Evolutionary conservation across 345 rosid species (phyloP).

Genomic region (Toxicodendron radicans): DNA sequence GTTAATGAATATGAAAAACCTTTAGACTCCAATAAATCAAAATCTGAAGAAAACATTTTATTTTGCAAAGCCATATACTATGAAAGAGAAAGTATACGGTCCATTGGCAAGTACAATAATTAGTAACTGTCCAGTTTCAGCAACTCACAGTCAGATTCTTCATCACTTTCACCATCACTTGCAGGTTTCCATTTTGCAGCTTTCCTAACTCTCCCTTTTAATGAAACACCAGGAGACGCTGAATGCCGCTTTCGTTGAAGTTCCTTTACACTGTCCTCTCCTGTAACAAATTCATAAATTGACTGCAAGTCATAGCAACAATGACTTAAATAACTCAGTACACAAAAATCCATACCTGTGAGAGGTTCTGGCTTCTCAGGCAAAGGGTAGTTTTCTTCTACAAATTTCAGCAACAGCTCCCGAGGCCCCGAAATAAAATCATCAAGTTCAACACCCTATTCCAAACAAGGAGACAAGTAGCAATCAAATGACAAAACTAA

Average conservation of each 20-base stretch:
- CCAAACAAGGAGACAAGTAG: conserved; percentile 17
- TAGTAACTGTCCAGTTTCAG: conserved; percentile 13
- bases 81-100: not conserved
- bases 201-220: conserved; percentile 94
- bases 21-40: not conserved
- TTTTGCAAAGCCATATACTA: not conserved
- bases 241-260: conserved; percentile 93
- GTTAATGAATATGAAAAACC: not conserved
- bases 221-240: conserved; percentile 82
- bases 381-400: conserved; percentile 94
- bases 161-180: conserved; percentile 84
- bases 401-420: conserved; percentile 92
- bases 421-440: conserved; percentile 99
- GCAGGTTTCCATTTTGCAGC: conserved; percentile 83
- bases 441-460: conserved; percentile 94
- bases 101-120: not conserved
- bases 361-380: conserved; percentile 95
- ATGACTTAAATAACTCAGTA: not conserved
- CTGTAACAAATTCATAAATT: conserved; percentile 38
- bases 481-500: conserved; percentile 17
- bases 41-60: not conserved
- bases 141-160: conserved; percentile 76
- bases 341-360: conserved; percentile 43
- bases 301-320: conserved; percentile 1
- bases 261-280: conserved; percentile 83